Evolutionary conservation across 2,329 filamentous ascomycete genomes (phyloP), one percentile per base, ranked within the genome.

Genomic region (Neonectria neomacrospora): DNA sequence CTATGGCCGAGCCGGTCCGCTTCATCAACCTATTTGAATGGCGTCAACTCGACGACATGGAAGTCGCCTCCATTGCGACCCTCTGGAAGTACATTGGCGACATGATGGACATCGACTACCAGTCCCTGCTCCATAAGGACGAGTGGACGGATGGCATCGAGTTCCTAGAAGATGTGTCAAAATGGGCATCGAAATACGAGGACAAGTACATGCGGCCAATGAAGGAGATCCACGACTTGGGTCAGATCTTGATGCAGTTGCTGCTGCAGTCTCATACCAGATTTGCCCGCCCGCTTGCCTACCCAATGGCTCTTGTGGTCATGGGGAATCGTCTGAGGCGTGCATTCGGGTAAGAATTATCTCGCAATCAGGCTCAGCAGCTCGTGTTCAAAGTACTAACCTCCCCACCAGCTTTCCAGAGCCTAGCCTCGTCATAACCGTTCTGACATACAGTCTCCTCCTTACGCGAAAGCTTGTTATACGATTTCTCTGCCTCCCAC

Each of bases 81-180:
- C 88, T 91, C 71, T 94, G 90, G 91, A 91, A 91, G 76, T 82
- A 83, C 55, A 78, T 92, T 16, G 91, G 91, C 14, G 88, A 93
- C 69, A 86, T 86, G 55, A 90, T 94, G 86, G 84, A 82, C 0
- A 91, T 94, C 64, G 74, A 81, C 51, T 87, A 86, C 67, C 74
- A 75, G 23, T 76, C 77, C 1, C 72, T 76, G 14, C 77, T 84
- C 2, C 64, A 68, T 6, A 75, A 72, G 32, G 67, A 76, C 10
- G 53, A 72, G 14, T 87, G 84, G 84, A 69, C 63, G 2, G 81
- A 86, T 68, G 84, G 84, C 30, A 73, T 86, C 28, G 84, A 85
- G 48, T 87, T 86, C 71, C 76, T 79, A 47, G 78, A 83, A 3
- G 83, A 86, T 58, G 74, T 86, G 45, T 72, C 77, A 4, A 70